Conservation (phyloP, 345 rosid species). For the Bruguiera sexangula region DNA sequence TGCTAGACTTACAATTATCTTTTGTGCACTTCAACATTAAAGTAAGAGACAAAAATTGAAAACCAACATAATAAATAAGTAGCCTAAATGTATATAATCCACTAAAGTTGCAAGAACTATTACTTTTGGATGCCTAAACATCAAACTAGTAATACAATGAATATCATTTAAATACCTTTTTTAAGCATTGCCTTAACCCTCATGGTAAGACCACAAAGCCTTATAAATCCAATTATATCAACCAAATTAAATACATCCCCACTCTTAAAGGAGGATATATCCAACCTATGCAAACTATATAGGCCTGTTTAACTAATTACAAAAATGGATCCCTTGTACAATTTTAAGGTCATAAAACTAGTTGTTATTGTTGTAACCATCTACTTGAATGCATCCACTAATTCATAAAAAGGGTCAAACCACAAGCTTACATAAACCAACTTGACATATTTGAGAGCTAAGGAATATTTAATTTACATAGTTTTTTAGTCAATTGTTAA, state of each 20-base stretch:
- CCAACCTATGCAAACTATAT: constrained; percentile 71
- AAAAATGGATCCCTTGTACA: constrained; percentile 72
- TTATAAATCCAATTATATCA: constrained; percentile 80
- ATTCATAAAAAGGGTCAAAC: constrained; percentile 81
- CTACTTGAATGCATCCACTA: constrained; percentile 85
- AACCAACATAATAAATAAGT: no score
- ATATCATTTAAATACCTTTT: constrained; percentile 40
- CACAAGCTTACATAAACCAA: constrained; percentile 91
- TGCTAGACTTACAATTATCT: no score
- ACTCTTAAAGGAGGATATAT: constrained; percentile 79
- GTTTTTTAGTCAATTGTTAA: constrained; percentile 78
- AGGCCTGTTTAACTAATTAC: constrained; percentile 67
- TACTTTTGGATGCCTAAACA: no score
- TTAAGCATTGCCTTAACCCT: constrained; percentile 80
- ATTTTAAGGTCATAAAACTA: constrained; percentile 64
- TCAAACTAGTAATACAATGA: not conserved
- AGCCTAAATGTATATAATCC: no score
- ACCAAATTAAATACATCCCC: constrained; percentile 81
- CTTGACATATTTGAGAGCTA: constrained; percentile 85
- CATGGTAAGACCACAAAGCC: constrained; percentile 77
- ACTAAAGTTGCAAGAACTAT: no score
- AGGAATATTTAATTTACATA: constrained; percentile 65
- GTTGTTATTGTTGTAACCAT: constrained; percentile 67
- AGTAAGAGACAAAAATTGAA: no score
- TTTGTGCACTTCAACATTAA: no score